Evolutionary conservation across 83 land plant genomes (phyloP).

Genomic region (Thuja plicata): DNA sequence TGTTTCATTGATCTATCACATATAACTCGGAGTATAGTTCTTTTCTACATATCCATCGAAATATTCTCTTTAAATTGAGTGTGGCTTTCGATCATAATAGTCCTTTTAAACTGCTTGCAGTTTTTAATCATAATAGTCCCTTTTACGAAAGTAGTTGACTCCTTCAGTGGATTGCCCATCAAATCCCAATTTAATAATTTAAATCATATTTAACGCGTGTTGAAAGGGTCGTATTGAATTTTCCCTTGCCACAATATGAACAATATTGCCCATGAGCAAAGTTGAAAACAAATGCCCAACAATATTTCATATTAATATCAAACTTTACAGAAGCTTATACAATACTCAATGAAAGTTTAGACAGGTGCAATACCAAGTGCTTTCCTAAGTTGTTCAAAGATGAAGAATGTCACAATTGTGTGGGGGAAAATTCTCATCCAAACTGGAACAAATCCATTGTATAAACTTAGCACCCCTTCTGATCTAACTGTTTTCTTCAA

Average conservation of each 20-base stretch:
- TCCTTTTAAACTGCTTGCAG: background rate
- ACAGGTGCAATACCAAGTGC: conserved; percentile 37
- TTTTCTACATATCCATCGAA: background rate
- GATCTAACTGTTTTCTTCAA: conserved; percentile 41
- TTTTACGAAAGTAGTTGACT: background rate
- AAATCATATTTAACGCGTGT: background rate
- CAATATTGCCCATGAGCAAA: background rate
- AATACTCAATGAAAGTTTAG: background rate
- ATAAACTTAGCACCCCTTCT: conserved; percentile 41
- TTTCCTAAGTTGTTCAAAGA: conserved; percentile 45
- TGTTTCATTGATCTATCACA: background rate
- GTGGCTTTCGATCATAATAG: background rate
- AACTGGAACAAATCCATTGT: conserved; percentile 54
- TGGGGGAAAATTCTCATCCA: conserved; percentile 58
- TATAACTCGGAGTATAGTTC: background rate
- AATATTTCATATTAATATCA: background rate
- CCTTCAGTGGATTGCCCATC: background rate
- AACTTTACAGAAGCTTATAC: background rate
- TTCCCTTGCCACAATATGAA: background rate
- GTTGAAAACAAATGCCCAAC: background rate
- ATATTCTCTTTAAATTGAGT: background rate
- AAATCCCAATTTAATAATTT: background rate
- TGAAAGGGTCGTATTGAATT: background rate
- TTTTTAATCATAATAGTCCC: background rate
- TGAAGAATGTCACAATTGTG: conserved; percentile 47